Conservation (phyloP, 192 early-diverging fungal genomes). For the Gryganskiella cystojenkinii region DNA sequence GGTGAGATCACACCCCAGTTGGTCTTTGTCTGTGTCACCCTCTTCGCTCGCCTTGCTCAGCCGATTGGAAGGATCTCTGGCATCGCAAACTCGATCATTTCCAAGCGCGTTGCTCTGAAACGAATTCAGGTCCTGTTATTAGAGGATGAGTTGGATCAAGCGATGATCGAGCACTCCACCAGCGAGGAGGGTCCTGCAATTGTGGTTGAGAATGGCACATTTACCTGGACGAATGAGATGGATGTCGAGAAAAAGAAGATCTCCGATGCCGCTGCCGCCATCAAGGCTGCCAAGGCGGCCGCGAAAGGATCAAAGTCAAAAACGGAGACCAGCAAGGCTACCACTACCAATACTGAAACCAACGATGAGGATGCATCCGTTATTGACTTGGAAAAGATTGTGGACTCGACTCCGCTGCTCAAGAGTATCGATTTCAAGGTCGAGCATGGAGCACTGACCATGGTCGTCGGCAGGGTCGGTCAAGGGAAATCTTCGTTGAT, state of each 20-base stretch:
- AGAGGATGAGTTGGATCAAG: constrained; percentile 27
- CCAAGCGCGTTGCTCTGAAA: constrained; percentile 11
- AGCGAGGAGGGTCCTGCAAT: constrained; percentile 5
- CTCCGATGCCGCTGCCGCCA: not conserved
- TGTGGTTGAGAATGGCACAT: constrained; percentile 1
- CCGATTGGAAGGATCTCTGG: constrained; percentile 24
- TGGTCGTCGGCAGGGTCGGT: constrained; percentile 75
- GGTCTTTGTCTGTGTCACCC: constrained; percentile 27
- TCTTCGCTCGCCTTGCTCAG: constrained; percentile 19
- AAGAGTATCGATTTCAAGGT: constrained; percentile 52
- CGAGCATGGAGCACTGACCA: constrained; percentile 54
- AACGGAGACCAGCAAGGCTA: constrained; percentile 72
- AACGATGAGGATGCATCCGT: not conserved
- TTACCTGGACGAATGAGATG: constrained; percentile 5
- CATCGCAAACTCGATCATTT: constrained; percentile 12
- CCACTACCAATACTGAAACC: constrained; percentile 3
- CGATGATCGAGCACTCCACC: constrained; percentile 5
- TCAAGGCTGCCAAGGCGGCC: constrained; percentile 21
- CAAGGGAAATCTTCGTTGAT: constrained; percentile 81
- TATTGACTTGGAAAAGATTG: no score
- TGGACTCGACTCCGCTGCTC: constrained; percentile 25
- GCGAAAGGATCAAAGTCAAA: constrained; percentile 25
- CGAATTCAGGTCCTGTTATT: constrained; percentile 22
- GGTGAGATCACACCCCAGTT: constrained; percentile 20
- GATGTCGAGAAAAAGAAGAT: constrained; percentile 6